phyloP scores from a whole-genome alignment of 2,329 filamentous ascomycete species.

The Colletotrichum tanaceti region DNA sequence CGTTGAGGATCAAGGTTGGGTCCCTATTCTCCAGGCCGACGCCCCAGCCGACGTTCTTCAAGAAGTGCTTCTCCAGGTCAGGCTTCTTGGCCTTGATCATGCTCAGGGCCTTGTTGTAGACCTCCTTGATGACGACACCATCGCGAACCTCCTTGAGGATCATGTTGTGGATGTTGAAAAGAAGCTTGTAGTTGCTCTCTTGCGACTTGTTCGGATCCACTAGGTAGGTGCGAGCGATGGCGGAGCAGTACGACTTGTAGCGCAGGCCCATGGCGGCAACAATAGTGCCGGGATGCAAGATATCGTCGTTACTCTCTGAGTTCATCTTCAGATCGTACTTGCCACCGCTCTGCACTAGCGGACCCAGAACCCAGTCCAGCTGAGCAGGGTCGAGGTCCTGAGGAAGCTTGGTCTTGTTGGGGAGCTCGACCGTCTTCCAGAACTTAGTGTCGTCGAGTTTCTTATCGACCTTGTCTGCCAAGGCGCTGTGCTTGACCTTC shows the following conservation, averaged over 20 bases:
- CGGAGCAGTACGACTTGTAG: constrained; percentile 95
- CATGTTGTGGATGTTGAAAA: constrained; percentile 86
- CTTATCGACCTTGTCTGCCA: constrained; percentile 87
- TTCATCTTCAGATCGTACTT: constrained; percentile 91
- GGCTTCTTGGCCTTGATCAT: constrained; percentile 91
- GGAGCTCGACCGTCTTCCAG: constrained; percentile 82
- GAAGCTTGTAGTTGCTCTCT: constrained; percentile 91
- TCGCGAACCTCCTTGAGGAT: constrained; percentile 92
- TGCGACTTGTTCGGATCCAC: constrained; percentile 98
- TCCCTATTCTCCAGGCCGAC: constrained; percentile 95
- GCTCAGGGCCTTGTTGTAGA: constrained; percentile 87
- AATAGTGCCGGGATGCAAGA: constrained; percentile 91
- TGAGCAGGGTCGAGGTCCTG: constrained; percentile 87
- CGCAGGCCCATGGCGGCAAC: constrained; percentile 90
- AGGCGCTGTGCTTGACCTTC: constrained; percentile 89
- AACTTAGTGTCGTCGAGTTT: constrained; percentile 96
- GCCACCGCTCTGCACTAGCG: constrained; percentile 93
- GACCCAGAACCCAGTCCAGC: constrained; percentile 93
- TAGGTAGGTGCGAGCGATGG: constrained; percentile 92
- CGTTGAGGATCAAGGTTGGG: constrained; percentile 83
- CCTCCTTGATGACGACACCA: constrained; percentile 85
- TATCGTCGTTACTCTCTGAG: constrained; percentile 81
- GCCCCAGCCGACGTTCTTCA: constrained; percentile 91
- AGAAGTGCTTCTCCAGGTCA: constrained; percentile 93
- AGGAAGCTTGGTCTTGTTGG: constrained; percentile 80